Evolutionary conservation across 768 basidiomycete genomes (phyloP).

Genomic region (Leccinum aurantiacum): DNA sequence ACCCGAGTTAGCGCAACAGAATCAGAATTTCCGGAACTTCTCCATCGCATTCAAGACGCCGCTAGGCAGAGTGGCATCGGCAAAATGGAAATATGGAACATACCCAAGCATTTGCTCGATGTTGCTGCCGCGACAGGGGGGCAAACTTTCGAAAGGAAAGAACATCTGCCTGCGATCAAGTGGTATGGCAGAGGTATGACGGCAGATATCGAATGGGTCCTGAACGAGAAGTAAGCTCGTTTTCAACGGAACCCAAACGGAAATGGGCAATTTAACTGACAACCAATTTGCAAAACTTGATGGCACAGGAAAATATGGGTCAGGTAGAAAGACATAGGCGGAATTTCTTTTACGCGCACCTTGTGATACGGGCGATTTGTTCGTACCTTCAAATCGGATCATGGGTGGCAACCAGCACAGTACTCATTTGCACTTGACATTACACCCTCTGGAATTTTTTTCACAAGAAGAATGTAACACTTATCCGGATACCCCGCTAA

Average conservation of each 20-base stretch:
- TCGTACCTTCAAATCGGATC: too few species aligned
- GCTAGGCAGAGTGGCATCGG: constrained; percentile 37
- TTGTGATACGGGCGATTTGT: too few species aligned
- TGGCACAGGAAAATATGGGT: too few species aligned
- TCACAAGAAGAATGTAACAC: too few species aligned
- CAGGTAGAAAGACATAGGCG: too few species aligned
- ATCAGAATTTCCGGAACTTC: constrained; percentile 35
- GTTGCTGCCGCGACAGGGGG: constrained; percentile 34
- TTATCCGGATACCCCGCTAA: too few species aligned
- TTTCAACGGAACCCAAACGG: neutral
- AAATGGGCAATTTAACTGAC: neutral
- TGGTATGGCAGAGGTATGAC: constrained; percentile 46
- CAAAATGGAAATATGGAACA: constrained; percentile 49
- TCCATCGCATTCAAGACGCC: constrained; percentile 35
- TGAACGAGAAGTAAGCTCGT: constrained; percentile 46
- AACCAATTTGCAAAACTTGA: too few species aligned
- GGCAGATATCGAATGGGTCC: constrained; percentile 41
- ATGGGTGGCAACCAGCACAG: too few species aligned
- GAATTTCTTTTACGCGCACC: too few species aligned
- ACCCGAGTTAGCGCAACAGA: constrained; percentile 40
- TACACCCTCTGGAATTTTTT: too few species aligned
- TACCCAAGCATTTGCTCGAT: constrained; percentile 35
- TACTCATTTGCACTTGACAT: too few species aligned
- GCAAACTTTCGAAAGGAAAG: constrained; percentile 32
- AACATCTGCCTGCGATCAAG: constrained; percentile 45